Evolutionary conservation across 108 stramenopile genomes (phyloP).

Genomic region (Cyclotella kingstonii): DNA sequence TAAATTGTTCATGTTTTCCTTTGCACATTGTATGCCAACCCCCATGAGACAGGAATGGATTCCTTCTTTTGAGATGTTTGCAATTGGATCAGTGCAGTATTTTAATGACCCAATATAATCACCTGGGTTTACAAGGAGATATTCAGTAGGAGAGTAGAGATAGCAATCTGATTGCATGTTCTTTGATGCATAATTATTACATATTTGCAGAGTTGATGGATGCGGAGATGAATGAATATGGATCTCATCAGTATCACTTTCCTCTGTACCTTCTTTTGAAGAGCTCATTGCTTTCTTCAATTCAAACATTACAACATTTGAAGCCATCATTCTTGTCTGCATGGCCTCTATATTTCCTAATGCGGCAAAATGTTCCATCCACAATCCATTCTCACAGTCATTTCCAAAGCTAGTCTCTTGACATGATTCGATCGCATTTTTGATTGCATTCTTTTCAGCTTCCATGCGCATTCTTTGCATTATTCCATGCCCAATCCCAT

Average conservation of each 20-base stretch:
- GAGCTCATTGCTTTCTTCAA: constrained; percentile 2
- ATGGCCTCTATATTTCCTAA: constrained; percentile 17
- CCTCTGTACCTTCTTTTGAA: background rate
- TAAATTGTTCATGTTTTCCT: constrained; percentile 31
- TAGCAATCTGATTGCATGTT: constrained; percentile 1
- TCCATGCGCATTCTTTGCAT: constrained; percentile 12
- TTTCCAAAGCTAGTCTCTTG: background rate
- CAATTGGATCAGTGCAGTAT: constrained; percentile 17
- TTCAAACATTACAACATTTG: constrained; percentile 4
- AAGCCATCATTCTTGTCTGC: constrained; percentile 22
- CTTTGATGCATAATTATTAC: background rate
- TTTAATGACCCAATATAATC: constrained; percentile 23
- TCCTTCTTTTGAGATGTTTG: constrained; percentile 1
- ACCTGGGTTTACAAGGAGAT: constrained; percentile 25
- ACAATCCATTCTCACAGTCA: constrained; percentile 30
- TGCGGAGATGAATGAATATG: background rate
- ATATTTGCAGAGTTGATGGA: constrained; percentile 18
- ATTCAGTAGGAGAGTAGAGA: constrained; percentile 32
- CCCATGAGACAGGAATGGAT: constrained; percentile 7
- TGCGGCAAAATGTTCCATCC: constrained; percentile 34
- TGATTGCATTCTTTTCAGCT: constrained; percentile 7
- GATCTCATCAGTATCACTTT: background rate
- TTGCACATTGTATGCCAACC: constrained; percentile 23
- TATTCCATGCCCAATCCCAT: constrained; percentile 37
- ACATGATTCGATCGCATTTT: constrained; percentile 7